Percentiles rank a stretch among this genome's conserved stretches.
Conservation (phyloP, 1,284 basidiomycete genomes). For the Trametes versicolor region DNA sequence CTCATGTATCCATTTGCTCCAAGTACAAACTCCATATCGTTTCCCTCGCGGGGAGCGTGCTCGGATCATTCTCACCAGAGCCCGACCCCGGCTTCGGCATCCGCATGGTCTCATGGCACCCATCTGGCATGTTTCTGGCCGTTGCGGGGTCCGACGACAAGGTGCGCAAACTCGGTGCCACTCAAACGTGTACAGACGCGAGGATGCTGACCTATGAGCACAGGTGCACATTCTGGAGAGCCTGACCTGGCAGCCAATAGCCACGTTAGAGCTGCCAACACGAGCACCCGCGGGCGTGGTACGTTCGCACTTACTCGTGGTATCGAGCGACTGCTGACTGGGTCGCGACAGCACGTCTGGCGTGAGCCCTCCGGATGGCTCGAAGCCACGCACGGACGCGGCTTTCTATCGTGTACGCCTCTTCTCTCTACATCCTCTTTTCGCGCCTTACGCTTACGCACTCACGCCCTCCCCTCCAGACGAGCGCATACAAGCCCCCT, state of each 20-base stretch:
- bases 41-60: constrained; percentile 75
- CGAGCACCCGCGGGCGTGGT: constrained; percentile 67
- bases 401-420: constrained; percentile 81
- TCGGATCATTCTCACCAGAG: constrained; percentile 74
- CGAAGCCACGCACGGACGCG: constrained; percentile 78
- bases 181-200: not conserved
- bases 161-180: constrained; percentile 49
- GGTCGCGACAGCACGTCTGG: constrained; percentile 60
- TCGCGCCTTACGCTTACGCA: not conserved
- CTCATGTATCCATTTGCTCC: constrained; percentile 3
- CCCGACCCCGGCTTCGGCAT: constrained; percentile 86
- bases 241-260: constrained; percentile 80
- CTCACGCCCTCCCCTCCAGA: constrained; percentile 51
- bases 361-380: constrained; percentile 85
- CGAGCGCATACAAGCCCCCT: constrained; percentile 68
- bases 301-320: constrained; percentile 40
- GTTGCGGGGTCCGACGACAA: constrained; percentile 89
- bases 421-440: not conserved
- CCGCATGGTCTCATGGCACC: constrained; percentile 82
- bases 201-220: not conserved
- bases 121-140: constrained; percentile 80
- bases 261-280: constrained; percentile 66
- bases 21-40: constrained; percentile 87
- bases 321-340: not conserved
- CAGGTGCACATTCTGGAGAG: constrained; percentile 85